Evolutionary conservation across 106 monocot species (phyloP).

Genomic region (Phalaenopsis aphrodite): DNA sequence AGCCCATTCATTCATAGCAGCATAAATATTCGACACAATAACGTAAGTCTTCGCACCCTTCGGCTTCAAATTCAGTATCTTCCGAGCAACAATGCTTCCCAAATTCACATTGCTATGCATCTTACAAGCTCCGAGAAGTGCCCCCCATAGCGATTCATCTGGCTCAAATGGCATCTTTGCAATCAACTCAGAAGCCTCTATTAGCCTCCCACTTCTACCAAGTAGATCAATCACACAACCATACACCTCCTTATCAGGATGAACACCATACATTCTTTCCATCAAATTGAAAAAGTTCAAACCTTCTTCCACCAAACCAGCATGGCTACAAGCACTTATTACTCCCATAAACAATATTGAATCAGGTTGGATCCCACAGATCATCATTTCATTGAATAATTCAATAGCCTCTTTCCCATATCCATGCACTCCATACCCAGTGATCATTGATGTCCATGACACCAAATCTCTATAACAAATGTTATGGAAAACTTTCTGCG

Average conservation of each 20-base stretch:
- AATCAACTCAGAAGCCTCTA: slow-evolving; percentile 47
- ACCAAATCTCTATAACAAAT: slow-evolving; percentile 43
- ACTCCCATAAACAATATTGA: slow-evolving; percentile 45
- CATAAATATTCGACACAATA: slow-evolving; percentile 58
- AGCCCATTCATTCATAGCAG: slow-evolving; percentile 38
- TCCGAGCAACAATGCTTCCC: slow-evolving; percentile 43
- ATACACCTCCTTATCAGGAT: slow-evolving; percentile 48
- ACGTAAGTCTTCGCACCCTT: slow-evolving; percentile 40
- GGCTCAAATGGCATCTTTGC: slow-evolving; percentile 49
- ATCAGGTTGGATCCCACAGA: slow-evolving; percentile 29
- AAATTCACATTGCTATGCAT: slow-evolving; percentile 38
- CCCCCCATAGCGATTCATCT: slow-evolving; percentile 68
- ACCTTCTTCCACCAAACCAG: slow-evolving; percentile 67
- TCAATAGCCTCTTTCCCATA: slow-evolving; percentile 44
- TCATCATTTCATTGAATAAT: slow-evolving; percentile 54
- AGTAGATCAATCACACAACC: slow-evolving; percentile 73
- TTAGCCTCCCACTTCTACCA: slow-evolving; percentile 57
- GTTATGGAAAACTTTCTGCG: slow-evolving; percentile 38
- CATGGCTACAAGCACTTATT: slow-evolving; percentile 72
- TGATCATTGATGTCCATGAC: slow-evolving; percentile 70
- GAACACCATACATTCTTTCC: slow-evolving; percentile 18
- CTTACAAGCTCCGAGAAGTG: slow-evolving; percentile 70
- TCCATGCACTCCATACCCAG: slow-evolving; percentile 58
- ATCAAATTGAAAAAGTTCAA: slow-evolving; percentile 47
- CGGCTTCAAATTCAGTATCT: slow-evolving; percentile 42